phyloP scores from a whole-genome alignment of 371 early-diverging fungal species.

The Funneliformis caledonium region DNA sequence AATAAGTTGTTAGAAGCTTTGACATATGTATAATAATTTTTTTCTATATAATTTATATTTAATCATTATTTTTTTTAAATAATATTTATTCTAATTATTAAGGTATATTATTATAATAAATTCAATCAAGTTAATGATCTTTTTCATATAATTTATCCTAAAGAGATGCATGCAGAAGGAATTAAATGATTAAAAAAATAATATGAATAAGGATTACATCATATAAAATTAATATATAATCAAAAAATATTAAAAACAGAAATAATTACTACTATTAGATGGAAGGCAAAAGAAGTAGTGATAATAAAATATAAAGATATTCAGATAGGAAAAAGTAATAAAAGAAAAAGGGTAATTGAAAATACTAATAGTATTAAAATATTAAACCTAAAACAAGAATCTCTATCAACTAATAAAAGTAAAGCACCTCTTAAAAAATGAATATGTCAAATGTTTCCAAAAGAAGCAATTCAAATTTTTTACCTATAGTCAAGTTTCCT shows the following conservation, averaged over 20 bases:
- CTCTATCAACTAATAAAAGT: background rate
- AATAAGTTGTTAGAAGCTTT: conserved; percentile 1
- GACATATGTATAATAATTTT: background rate
- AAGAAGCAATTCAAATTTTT: background rate
- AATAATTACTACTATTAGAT: background rate
- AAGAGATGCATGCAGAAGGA: background rate
- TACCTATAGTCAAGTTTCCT: background rate
- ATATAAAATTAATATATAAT: conserved; percentile 7
- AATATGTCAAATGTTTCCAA: background rate
- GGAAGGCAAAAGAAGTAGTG: background rate
- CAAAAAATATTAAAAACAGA: background rate
- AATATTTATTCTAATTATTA: no score
- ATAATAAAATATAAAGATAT: conserved; percentile 7
- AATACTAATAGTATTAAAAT: background rate
- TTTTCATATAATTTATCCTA: background rate
- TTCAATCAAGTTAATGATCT: background rate
- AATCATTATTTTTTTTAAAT: no score
- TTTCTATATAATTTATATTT: no score
- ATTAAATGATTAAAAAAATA: background rate
- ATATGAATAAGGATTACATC: background rate
- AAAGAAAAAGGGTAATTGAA: background rate
- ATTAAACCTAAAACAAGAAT: background rate
- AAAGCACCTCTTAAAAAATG: background rate
- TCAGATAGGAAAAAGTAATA: background rate
- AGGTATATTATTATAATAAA: background rate